Evolutionary conservation across 1,139 yeast genomes (phyloP).

Genomic region (Yamadazyma spencermartinsiae): DNA sequence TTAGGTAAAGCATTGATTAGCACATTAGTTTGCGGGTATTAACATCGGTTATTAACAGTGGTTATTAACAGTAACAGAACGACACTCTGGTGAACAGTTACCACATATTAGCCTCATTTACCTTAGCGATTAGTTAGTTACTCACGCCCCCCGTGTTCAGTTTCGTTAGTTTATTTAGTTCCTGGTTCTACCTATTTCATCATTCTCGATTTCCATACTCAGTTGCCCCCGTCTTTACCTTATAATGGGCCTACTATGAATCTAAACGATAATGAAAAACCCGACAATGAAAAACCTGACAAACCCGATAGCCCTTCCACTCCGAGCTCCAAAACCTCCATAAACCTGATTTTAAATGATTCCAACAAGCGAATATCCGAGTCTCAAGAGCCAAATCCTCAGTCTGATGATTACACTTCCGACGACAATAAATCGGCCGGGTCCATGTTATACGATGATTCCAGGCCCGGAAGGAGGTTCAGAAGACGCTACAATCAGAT

Average conservation of each 20-base stretch:
- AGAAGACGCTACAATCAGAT: slow-evolving; percentile 72
- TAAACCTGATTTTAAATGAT: slow-evolving; percentile 9
- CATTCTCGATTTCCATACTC: too few relatives aligned
- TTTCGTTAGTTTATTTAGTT: too few relatives aligned
- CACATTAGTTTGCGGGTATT: too few relatives aligned
- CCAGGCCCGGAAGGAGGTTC: slow-evolving; percentile 45
- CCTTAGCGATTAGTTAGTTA: too few relatives aligned
- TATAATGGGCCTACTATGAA: slow-evolving; percentile 3
- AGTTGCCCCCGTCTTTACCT: not conserved
- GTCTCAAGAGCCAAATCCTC: not conserved
- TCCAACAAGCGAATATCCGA: slow-evolving; percentile 1
- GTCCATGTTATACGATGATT: slow-evolving; percentile 17
- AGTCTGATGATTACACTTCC: not conserved
- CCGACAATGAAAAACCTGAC: too few relatives aligned
- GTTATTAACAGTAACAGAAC: too few relatives aligned
- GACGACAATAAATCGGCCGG: slow-evolving; percentile 6
- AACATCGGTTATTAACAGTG: too few relatives aligned
- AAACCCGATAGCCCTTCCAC: not conserved
- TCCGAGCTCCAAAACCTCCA: slow-evolving; percentile 5
- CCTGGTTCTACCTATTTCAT: too few relatives aligned
- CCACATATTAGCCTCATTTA: too few relatives aligned
- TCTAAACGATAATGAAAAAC: not conserved
- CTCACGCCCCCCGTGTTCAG: too few relatives aligned
- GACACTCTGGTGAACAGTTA: too few relatives aligned
- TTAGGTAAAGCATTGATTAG: too few relatives aligned